These are phyloP conservation scores for Terana coerulea DNA, from an alignment of 768 basidiomycete species.

Conservation along the genomic window DNA sequence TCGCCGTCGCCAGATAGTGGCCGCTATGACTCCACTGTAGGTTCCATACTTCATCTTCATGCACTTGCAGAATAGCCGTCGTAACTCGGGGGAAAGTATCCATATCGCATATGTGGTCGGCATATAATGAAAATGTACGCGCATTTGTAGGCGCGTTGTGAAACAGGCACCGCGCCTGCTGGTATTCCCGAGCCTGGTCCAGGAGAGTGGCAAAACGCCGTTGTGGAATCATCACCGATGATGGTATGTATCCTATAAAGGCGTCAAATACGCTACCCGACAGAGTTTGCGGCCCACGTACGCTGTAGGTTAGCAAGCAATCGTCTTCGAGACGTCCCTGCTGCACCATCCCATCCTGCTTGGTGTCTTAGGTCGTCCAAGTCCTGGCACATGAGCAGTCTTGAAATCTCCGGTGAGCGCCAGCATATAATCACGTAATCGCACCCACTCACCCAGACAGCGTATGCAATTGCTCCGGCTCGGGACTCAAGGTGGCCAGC, in stretches of 20 bases:
- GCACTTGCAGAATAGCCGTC: conserved; percentile 80
- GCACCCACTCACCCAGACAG: conserved; percentile 67
- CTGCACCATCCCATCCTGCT: conserved; percentile 88
- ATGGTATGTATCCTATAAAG: conserved; percentile 75
- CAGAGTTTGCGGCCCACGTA: conserved; percentile 31
- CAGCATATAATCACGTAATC: conserved; percentile 16
- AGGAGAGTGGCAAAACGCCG: conserved; percentile 83
- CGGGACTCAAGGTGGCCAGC: conserved; percentile 76
- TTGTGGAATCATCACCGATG: conserved; percentile 89
- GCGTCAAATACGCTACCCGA: neutral
- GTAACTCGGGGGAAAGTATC: conserved; percentile 81
- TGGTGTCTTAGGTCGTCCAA: conserved; percentile 77
- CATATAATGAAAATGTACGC: conserved; percentile 73
- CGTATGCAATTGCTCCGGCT: conserved; percentile 78
- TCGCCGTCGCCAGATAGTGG: conserved; percentile 76
- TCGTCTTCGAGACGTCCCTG: conserved; percentile 69
- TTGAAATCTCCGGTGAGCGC: conserved; percentile 26
- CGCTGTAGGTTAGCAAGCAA: conserved; percentile 82
- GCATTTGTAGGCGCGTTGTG: conserved; percentile 67
- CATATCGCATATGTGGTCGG: conserved; percentile 81
- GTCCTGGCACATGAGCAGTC: conserved; percentile 90
- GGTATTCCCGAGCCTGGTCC: conserved; percentile 78
- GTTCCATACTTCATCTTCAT: conserved; percentile 94
- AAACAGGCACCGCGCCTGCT: conserved; percentile 80
- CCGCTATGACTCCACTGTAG: conserved; percentile 95